These are phyloP conservation scores for Clitoria ternatea DNA, from an alignment of 306 rosid genomes.

Conservation along the genomic window DNA sequence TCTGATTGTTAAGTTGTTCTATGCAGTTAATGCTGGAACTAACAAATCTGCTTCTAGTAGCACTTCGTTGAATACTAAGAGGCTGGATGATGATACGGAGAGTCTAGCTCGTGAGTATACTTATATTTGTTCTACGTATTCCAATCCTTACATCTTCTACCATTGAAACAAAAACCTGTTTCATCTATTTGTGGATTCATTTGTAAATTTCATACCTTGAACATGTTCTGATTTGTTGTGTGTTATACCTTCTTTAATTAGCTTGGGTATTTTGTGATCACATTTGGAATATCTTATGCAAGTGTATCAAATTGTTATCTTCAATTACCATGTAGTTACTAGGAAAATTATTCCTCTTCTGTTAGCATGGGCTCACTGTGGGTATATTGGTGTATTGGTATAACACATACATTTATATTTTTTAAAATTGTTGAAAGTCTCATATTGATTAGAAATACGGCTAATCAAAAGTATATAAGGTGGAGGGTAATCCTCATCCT, in stretches of 20 bases:
- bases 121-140: not conserved
- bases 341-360: not conserved
- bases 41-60: conserved; percentile 81
- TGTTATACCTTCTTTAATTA: not conserved
- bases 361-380: not conserved
- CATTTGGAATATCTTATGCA: not conserved
- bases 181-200: not conserved
- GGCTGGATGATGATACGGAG: conserved; percentile 86
- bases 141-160: not conserved
- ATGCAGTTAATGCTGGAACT: conserved; percentile 56
- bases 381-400: no score
- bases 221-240: not conserved
- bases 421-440: no score
- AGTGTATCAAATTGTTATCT: not conserved
- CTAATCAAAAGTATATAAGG: no score
- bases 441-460: no score
- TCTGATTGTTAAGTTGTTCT: conserved; percentile 6
- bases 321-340: not conserved
- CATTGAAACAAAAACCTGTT: not conserved
- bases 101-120: conserved; percentile 65
- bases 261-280: not conserved
- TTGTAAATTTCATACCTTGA: not conserved
- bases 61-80: conserved; percentile 81
- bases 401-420: no score
- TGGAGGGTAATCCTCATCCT: no score